Percentiles rank a stretch among this genome's conserved stretches.
Conservation (phyloP, 163 green algal species). For the Prototheca wickerhamii region DNA sequence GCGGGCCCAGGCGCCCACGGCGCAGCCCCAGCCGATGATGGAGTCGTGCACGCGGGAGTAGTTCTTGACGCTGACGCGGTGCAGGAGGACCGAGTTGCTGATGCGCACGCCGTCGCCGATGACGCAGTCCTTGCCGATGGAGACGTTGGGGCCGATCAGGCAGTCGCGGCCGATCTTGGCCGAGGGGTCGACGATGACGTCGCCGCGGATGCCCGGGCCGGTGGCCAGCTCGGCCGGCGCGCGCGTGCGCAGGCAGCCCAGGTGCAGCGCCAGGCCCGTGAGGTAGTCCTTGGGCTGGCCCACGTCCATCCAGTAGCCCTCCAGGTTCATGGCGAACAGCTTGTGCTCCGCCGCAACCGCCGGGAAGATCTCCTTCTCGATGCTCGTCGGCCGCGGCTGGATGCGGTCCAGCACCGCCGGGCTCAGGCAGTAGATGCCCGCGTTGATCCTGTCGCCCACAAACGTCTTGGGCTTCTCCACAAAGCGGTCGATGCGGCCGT, state of each 20-base stretch:
- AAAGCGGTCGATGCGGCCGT: constrained; percentile 82
- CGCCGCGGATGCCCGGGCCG: constrained; percentile 60
- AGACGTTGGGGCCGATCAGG: constrained; percentile 72
- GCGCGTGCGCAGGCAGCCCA: constrained; percentile 60
- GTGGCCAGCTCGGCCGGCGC: constrained; percentile 46
- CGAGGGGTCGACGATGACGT: constrained; percentile 80
- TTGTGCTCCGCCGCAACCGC: constrained; percentile 74
- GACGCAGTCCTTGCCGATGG: constrained; percentile 57
- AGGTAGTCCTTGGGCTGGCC: constrained; percentile 97
- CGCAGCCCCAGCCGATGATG: constrained; percentile 78
- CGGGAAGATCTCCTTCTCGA: constrained; percentile 96
- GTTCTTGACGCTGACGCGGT: constrained; percentile 77
- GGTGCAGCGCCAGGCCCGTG: constrained; percentile 82
- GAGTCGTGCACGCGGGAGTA: constrained; percentile 64
- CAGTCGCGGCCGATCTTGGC: constrained; percentile 59
- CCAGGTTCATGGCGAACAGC: constrained; percentile 84
- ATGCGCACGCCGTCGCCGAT: constrained; percentile 90
- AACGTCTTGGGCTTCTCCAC: constrained; percentile 98
- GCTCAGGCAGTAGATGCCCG: constrained; percentile 90
- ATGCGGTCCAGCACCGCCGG: constrained; percentile 87
- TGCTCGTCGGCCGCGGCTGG: constrained; percentile 84
- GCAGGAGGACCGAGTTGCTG: constrained; percentile 83
- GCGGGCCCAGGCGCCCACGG: constrained; percentile 66
- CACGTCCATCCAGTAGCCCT: constrained; percentile 99
- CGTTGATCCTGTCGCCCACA: constrained; percentile 99